Evolutionary conservation across 345 rosid species (phyloP), one percentile per base, ranked within the genome.

Genomic region (Gossypium australe): DNA sequence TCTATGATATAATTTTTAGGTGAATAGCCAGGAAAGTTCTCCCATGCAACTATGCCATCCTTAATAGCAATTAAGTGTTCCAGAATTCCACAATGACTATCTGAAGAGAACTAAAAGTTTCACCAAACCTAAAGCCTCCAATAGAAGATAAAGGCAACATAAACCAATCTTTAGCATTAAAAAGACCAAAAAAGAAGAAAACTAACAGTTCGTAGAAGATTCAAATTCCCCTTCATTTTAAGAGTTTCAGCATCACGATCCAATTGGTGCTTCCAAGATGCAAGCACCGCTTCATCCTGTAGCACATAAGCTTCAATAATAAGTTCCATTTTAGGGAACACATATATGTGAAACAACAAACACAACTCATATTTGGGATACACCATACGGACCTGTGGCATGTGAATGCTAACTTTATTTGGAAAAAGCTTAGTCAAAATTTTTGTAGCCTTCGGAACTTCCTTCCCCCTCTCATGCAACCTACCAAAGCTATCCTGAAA

Each of bases 401-500:
- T 79, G 80, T 94, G 92, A 84, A 92, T 87, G 41, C 88, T 85
- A 56, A 94, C 92, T 94, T 90, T 89, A 75, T 94, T 94, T 9
- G 89, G 90, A 82, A 94, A 94, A 84, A 92, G 96, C 86, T 92
- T 87, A 22, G 84, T 79, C 75, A 92, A 83, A 81, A 81, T 83
- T 81, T 92, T 87, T 13, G 90, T 86, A 67, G 86, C 87, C 83
- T 88, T 87, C 3, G 93, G 88, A 75, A 88, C 86, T 83, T 90
- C 97, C 83, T 94, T 90, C 52, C 90, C 94, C 79, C 87, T 84
- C 52, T 89, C 94, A 83, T 84, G 85, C 73, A 89, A 85, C 78
- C 88, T 83, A 80, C 92, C 93, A 85, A 90, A 89, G 78, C 88
- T 87, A 82, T 88, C 94, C 98, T 94, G 94, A 83, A 73, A 84